phyloP scores from a whole-genome alignment of 148 eudicot species.

The Nyssa sinensis region DNA sequence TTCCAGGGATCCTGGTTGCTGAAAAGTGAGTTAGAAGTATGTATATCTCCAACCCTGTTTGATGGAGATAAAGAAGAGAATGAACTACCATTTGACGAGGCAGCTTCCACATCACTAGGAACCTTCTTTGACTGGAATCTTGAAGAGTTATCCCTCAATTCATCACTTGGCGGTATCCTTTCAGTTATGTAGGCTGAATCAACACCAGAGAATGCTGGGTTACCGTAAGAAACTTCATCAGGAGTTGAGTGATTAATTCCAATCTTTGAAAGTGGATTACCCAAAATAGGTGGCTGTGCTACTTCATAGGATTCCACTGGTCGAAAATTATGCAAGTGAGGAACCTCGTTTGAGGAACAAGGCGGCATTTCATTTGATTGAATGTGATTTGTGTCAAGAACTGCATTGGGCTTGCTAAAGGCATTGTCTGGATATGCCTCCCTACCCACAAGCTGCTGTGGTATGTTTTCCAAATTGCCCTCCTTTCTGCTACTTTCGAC shows the following conservation, averaged over 20 bases:
- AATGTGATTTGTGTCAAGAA: conserved; percentile 23
- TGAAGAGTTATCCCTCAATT: conserved; percentile 36
- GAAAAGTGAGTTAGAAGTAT: conserved; percentile 62
- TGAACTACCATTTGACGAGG: conserved; percentile 20
- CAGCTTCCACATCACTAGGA: conserved; percentile 29
- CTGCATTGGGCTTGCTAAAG: conserved; percentile 14
- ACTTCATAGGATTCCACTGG: conserved; percentile 30
- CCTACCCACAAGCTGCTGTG: conserved; percentile 18
- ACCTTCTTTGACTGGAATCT: conserved; percentile 28
- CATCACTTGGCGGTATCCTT: conserved; percentile 32
- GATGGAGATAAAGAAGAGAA: conserved; percentile 32
- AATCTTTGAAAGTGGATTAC: conserved; percentile 23
- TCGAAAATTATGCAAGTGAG: conserved; percentile 29
- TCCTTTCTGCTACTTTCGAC: conserved; percentile 37
- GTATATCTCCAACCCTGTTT: conserved; percentile 37
- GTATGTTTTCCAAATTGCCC: conserved; percentile 28
- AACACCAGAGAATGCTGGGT: conserved; percentile 33
- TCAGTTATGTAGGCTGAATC: conserved; percentile 32
- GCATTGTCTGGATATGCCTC: conserved; percentile 15
- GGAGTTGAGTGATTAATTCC: conserved; percentile 25
- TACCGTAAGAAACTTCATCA: conserved; percentile 24
- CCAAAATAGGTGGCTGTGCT: conserved; percentile 28
- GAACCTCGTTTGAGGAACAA: conserved; percentile 23
- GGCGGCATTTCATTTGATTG: conserved; percentile 31
- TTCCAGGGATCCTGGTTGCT: conserved; percentile 82